Evolutionary conservation across 768 basidiomycete genomes (phyloP).

Genomic region (Leccinellum rugosiceps): DNA sequence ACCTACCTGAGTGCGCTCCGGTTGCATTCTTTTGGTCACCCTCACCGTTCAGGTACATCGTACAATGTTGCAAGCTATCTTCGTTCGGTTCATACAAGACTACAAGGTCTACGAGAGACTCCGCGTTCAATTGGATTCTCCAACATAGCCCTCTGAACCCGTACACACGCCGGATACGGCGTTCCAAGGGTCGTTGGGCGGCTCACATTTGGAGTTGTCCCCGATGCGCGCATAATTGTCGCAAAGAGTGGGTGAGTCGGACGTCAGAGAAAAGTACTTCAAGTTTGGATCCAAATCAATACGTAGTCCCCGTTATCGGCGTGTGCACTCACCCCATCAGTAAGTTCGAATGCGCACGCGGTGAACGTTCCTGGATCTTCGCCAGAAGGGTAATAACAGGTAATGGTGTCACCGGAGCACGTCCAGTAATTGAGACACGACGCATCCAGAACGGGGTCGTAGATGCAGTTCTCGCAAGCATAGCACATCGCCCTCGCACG

Average conservation of each 20-base stretch:
- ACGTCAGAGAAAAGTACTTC: not conserved
- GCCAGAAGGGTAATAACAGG: not conserved
- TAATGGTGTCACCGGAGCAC: not conserved
- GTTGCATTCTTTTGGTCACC: no score
- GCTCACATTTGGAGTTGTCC: constrained; percentile 1
- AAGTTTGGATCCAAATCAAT: not conserved
- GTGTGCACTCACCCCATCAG: not conserved
- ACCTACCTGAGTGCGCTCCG: no score
- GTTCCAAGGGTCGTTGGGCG: constrained; percentile 9
- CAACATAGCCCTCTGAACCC: not conserved
- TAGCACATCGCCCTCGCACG: not conserved
- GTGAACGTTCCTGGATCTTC: not conserved
- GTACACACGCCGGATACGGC: not conserved
- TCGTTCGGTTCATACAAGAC: no score
- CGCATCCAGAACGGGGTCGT: not conserved
- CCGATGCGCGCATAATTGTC: not conserved
- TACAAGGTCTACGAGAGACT: not conserved
- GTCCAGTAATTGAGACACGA: not conserved
- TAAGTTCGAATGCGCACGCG: not conserved
- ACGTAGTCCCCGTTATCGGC: not conserved
- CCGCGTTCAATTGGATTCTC: not conserved
- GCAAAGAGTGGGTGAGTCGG: constrained; percentile 5
- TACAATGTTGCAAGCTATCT: no score
- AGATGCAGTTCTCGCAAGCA: not conserved
- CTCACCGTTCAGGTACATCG: no score